Base-by-base conservation (phyloP, 768 basidiomycete genomes). In the Cyclocybe cylindracea region DNA sequence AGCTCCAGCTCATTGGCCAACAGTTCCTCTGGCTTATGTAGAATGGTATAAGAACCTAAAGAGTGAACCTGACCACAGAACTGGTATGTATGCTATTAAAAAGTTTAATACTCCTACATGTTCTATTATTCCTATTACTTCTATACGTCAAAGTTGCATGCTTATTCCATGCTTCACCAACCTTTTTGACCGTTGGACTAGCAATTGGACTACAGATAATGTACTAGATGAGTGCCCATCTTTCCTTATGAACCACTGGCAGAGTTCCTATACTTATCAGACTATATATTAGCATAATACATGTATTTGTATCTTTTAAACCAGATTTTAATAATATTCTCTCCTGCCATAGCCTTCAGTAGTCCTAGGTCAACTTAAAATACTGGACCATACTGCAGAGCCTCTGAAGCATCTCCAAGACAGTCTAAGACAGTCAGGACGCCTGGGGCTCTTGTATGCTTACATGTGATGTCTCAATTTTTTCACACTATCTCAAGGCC, bases 121-220 rank as follows among this genome's bases (percentile, higher is more conserved):
- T 49, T 29, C 37, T 10, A 41, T 49, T 33, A 34, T 49, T 10
- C 38, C 37, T 13, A 10, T 49, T 32, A 10, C n/a, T 7, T 49
- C 48, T 49, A 49, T 49, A 40, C 38, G 48, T 11, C 48, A 49
- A n/a, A n/a, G n/a, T n/a, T n/a, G n/a, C n/a, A n/a, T n/a, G n/a
- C n/a, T n/a, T n/a, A n/a, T n/a, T n/a, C n/a, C n/a, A n/a, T 40
- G 10, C 16, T 14, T 10, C 35, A 7, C 40, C n/a, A 18, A 24
- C 36, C 19, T 9, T 34, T 10, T 10, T 2, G 11, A 5, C 10
- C 34, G 9, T 10, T 34, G 34, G 33, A 38, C 11, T 32, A 19
- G 35, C 14, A 19, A 10, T 16, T 43, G 40, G 41, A 50, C n/a
- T 5, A 43, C 41, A 16, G 41, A 43, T 2, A 50, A 9, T 38